Conservation (phyloP, 148 eudicot genomes). For the Linanthus parryae region DNA sequence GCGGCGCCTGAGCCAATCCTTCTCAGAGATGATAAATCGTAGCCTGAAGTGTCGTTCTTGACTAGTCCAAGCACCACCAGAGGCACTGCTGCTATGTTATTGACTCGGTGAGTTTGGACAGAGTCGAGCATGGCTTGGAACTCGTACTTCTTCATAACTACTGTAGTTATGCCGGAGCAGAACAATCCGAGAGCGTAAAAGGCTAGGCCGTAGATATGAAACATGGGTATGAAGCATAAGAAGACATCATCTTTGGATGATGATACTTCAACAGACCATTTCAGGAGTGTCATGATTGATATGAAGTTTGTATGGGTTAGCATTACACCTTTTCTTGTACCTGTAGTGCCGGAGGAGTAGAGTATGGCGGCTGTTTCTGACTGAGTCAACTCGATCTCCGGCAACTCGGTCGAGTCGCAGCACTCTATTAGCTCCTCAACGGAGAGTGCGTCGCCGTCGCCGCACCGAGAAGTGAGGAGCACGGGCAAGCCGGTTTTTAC, state of each 20-base stretch:
- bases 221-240: slow-evolving; percentile 45
- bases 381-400: slow-evolving; percentile 16
- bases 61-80: slow-evolving; percentile 39
- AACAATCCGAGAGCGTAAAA: slow-evolving; percentile 38
- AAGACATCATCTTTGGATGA: slow-evolving; percentile 31
- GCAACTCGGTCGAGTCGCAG: slow-evolving; percentile 29
- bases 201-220: slow-evolving; percentile 43
- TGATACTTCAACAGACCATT: slow-evolving; percentile 23
- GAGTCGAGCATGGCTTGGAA: slow-evolving; percentile 34
- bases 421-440: slow-evolving; percentile 29
- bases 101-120: slow-evolving; percentile 28
- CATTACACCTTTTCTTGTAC: slow-evolving; percentile 40
- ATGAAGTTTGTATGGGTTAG: slow-evolving; percentile 36
- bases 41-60: slow-evolving; percentile 14
- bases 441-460: slow-evolving; percentile 19
- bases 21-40: slow-evolving; percentile 34
- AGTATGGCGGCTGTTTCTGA: slow-evolving; percentile 42
- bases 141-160: slow-evolving; percentile 35
- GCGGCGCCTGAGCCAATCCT: slow-evolving; percentile 47
- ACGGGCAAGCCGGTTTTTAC: slow-evolving; percentile 20
- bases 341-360: slow-evolving; percentile 51
- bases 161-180: slow-evolving; percentile 23
- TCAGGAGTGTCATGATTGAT: slow-evolving; percentile 26
- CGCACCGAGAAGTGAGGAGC: slow-evolving; percentile 23
- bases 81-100: slow-evolving; percentile 43